Percentiles rank a stretch among this genome's conserved stretches.
Conservation (phyloP, 495 filamentous ascomycete genomes). For the Letharia columbiana region DNA sequence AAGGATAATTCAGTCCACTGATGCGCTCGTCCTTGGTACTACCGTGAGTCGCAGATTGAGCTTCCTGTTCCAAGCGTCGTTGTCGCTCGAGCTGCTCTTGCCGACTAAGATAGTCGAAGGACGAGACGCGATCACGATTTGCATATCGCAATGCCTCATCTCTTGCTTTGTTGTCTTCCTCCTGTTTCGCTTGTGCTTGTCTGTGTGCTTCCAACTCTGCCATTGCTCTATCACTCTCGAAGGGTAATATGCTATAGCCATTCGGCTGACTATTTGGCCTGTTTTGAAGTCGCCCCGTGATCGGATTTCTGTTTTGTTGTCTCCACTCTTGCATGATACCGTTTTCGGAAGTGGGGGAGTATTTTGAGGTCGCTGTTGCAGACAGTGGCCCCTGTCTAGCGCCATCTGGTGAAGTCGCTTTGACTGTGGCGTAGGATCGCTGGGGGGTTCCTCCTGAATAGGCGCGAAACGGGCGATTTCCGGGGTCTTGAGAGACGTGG, state of each 20-base stretch:
- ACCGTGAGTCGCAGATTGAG: not conserved
- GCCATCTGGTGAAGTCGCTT: constrained; percentile 26
- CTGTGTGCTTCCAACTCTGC: constrained; percentile 11
- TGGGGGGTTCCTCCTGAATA: constrained; percentile 36
- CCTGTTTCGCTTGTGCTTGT: constrained; percentile 1
- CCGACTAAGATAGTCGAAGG: constrained; percentile 17
- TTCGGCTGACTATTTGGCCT: constrained; percentile 22
- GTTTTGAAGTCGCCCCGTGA: not conserved
- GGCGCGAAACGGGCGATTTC: constrained; percentile 36
- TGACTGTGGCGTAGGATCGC: constrained; percentile 18
- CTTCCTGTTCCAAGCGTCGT: constrained; percentile 9
- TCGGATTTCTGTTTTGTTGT: constrained; percentile 14
- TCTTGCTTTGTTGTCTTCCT: constrained; percentile 2
- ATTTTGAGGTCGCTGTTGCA: constrained; percentile 9
- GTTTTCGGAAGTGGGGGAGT: constrained; percentile 17
- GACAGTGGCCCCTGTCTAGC: constrained; percentile 33
- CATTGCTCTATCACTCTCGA: constrained; percentile 4
- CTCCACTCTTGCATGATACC: constrained; percentile 7
- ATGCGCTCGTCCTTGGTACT: constrained; percentile 15
- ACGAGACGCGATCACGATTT: constrained; percentile 10
- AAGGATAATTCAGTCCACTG: constrained; percentile 16
- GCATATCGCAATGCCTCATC: constrained; percentile 1
- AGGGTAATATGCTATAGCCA: constrained; percentile 5
- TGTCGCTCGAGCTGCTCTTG: constrained; percentile 15
- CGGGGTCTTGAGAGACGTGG: constrained; percentile 30